A percentile compares a stretch with the other conserved stretches of the same genome.
Evolutionary conservation across 1,139 yeast species (phyloP).

Genomic region (Pichia sp.): DNA sequence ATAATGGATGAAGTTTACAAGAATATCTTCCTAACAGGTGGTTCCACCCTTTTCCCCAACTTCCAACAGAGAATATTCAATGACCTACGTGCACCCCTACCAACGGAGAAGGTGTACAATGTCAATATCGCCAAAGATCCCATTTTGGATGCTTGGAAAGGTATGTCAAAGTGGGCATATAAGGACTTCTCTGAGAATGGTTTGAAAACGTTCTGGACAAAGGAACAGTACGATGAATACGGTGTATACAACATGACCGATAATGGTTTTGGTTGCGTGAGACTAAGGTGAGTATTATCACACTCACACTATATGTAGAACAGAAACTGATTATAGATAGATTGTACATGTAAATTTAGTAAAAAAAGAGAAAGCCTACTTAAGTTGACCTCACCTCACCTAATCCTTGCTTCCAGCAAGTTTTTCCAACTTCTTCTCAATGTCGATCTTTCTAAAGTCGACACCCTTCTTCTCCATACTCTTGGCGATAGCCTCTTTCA

Average conservation of each 20-base stretch:
- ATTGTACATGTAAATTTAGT: too few relatives aligned
- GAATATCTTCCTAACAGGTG: slow-evolving; percentile 82
- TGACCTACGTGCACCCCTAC: slow-evolving; percentile 68
- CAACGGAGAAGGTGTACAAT: slow-evolving; percentile 54
- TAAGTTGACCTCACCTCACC: too few relatives aligned
- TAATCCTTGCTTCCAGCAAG: slow-evolving; percentile 7
- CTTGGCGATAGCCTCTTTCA: slow-evolving; percentile 67
- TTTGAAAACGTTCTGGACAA: slow-evolving; percentile 33
- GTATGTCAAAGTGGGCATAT: slow-evolving; percentile 80
- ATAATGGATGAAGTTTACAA: slow-evolving; percentile 40
- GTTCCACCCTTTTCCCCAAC: slow-evolving; percentile 61
- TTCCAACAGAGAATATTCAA: slow-evolving; percentile 55
- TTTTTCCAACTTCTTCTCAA: slow-evolving; percentile 21
- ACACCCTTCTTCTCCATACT: slow-evolving; percentile 74
- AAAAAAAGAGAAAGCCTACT: too few relatives aligned
- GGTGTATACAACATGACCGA: slow-evolving; percentile 89
- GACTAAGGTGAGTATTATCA: too few relatives aligned
- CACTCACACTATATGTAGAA: too few relatives aligned
- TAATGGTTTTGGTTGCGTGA: slow-evolving; percentile 57
- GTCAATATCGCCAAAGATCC: slow-evolving; percentile 67
- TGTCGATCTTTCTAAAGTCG: slow-evolving; percentile 47
- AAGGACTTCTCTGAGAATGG: slow-evolving; percentile 19
- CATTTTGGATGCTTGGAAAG: slow-evolving; percentile 81
- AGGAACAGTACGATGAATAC: slow-evolving; percentile 76
- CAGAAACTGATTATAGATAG: too few relatives aligned